Evolutionary conservation across 768 basidiomycete genomes (phyloP).

Genomic region (Russula sp.): DNA sequence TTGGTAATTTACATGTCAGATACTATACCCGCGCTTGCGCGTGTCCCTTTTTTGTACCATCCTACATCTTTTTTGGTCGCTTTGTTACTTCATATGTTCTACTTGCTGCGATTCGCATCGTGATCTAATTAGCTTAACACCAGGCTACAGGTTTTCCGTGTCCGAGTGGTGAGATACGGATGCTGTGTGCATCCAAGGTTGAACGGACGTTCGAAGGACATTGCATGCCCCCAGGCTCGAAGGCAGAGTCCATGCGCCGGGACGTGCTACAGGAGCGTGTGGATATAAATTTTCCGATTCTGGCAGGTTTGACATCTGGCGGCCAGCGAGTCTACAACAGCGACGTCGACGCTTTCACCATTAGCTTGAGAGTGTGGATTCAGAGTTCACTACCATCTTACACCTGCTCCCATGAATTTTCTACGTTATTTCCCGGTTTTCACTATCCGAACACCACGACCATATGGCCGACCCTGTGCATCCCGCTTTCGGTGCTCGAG

Average conservation of each 20-base stretch:
- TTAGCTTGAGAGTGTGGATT: background rate
- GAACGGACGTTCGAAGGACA: too few species aligned
- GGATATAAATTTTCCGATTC: too few species aligned
- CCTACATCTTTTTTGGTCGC: background rate
- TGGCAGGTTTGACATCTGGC: too few species aligned
- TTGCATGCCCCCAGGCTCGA: too few species aligned
- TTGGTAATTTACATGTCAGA: slow-evolving; percentile 18
- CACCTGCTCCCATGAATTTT: background rate
- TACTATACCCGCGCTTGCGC: slow-evolving; percentile 17
- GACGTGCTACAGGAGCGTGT: too few species aligned
- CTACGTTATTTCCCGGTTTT: background rate
- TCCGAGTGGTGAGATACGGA: background rate
- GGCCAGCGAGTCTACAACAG: background rate
- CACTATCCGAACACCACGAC: background rate
- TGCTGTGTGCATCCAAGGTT: background rate
- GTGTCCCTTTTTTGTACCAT: slow-evolving; percentile 10
- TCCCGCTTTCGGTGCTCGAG: slow-evolving; percentile 10
- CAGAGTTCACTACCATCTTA: background rate
- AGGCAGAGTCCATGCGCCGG: too few species aligned
- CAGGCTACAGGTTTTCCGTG: background rate
- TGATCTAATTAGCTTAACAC: slow-evolving; percentile 6
- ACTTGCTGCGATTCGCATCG: slow-evolving; percentile 6
- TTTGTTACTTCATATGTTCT: slow-evolving; percentile 13
- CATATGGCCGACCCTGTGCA: background rate
- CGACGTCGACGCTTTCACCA: background rate